A percentile compares a stretch with the other conserved stretches of the same genome.
phyloP scores from a whole-genome alignment of 352 stramenopile species.

The Pythium chondricola region DNA sequence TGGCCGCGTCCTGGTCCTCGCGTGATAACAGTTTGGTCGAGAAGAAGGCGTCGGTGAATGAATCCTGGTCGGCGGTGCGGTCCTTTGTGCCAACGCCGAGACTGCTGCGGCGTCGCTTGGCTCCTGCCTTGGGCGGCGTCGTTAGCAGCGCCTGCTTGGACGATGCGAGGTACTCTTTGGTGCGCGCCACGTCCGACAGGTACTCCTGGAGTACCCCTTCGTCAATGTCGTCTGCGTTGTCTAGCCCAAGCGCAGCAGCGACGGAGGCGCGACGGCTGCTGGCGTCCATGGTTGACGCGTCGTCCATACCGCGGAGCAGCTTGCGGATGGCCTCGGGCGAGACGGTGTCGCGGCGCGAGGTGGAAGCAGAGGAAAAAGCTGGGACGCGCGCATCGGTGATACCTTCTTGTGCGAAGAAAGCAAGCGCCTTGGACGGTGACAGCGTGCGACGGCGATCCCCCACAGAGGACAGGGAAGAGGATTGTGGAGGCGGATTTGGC shows the following conservation, averaged over 20 bases:
- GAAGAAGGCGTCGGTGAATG: constrained; percentile 50
- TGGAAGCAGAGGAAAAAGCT: constrained; percentile 6
- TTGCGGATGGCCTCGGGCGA: constrained; percentile 23
- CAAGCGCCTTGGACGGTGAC: constrained; percentile 35
- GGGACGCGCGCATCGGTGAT: constrained; percentile 9
- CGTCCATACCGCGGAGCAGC: constrained; percentile 13
- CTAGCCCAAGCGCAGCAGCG: not conserved
- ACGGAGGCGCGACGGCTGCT: constrained; percentile 6
- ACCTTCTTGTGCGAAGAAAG: constrained; percentile 20
- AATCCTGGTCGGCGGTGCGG: constrained; percentile 23
- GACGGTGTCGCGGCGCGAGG: constrained; percentile 22
- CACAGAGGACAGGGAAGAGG: no score
- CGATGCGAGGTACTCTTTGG: constrained; percentile 15
- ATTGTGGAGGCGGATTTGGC: no score
- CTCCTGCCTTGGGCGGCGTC: not conserved
- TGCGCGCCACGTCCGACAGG: constrained; percentile 7
- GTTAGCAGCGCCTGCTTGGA: constrained; percentile 26
- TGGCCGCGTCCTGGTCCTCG: constrained; percentile 16
- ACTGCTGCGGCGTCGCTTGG: constrained; percentile 4
- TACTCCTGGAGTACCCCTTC: constrained; percentile 6
- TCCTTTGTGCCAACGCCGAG: not conserved
- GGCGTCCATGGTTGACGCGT: not conserved
- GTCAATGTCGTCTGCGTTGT: constrained; percentile 1
- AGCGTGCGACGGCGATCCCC: constrained; percentile 26
- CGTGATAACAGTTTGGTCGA: constrained; percentile 35